These are phyloP conservation scores for Sclerotinia nivalis DNA, from an alignment of 2,329 filamentous ascomycete genomes.

Conservation along the genomic window DNA sequence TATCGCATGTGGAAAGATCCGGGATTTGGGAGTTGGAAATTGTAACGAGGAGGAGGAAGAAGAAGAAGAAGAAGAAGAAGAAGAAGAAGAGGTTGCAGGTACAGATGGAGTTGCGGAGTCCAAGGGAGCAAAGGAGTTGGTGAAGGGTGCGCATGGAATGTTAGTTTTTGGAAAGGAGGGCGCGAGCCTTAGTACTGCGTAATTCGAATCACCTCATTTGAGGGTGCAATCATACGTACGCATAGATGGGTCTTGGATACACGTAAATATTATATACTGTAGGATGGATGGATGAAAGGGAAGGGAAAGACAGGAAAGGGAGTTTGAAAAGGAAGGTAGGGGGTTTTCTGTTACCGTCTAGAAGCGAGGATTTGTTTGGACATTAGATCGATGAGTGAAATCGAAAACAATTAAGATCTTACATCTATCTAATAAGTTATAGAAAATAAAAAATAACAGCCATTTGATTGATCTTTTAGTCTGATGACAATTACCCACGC, in stretches of 20 bases:
- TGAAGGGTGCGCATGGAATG: slow-evolving; percentile 50
- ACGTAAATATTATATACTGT: slow-evolving; percentile 8
- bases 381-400: neutral
- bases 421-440: neutral
- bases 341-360: slow-evolving; percentile 2
- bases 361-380: slow-evolving; percentile 4
- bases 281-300: neutral
- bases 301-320: slow-evolving; percentile 12
- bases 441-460: neutral
- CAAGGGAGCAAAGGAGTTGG: slow-evolving; percentile 26
- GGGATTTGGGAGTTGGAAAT: slow-evolving; percentile 50
- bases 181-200: slow-evolving; percentile 42
- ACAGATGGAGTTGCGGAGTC: slow-evolving; percentile 23
- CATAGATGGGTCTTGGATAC: slow-evolving; percentile 27
- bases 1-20: slow-evolving; percentile 50
- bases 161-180: slow-evolving; percentile 51
- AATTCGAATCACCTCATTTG: neutral
- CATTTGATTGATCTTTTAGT: too few relatives aligned
- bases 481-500: neutral
- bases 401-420: neutral
- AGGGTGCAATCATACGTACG: slow-evolving; percentile 29
- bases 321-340: slow-evolving; percentile 1
- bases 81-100: slow-evolving; percentile 41
- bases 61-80: neutral
- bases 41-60: slow-evolving; percentile 24